Evolutionary conservation across 2,329 filamentous ascomycete species (phyloP), one percentile per base, ranked within the genome.

Genomic region (Botryotinia globosa): DNA sequence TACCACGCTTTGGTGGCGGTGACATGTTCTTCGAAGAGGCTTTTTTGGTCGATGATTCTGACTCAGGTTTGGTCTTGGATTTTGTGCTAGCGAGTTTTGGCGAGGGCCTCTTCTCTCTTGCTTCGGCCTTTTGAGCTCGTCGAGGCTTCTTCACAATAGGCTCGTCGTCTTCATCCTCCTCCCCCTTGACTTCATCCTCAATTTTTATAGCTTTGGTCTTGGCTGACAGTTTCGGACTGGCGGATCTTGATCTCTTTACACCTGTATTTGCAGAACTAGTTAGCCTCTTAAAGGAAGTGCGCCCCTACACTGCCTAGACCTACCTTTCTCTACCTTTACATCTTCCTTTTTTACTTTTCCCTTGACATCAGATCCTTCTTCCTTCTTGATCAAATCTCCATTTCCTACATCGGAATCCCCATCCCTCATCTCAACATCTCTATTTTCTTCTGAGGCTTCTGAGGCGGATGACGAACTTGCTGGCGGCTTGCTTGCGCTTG

Each of bases 101-200:
- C 66, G 51, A 58, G 37, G 63, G 9, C 14, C 44, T 72, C 32
- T 42, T 14, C 32, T 81, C 86, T 4, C 88, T 87, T 12, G 87
- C 86, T 67, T 89, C 84, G 20, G 87, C 76, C 69, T 74, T 76
- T 37, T 39, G 54, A 58, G 63, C 72, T 61, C 85, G 84, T 72
- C 82, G 84, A 68, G 83, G 84, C 58, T 75, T 82, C 77, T 83
- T 84, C 74, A 73, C 74, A 74, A 71, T 37, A 20, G 75, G 72
- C 74, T 76, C 76, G 16, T 76, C 74, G 34, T 75, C 74, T 72
- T 68, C 81, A 73, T 73, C 87, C 18, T 88, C 86, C 74, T 89
- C 87, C 8, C 84, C 76, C 69, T 81, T 81, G 62, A 79, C 51
- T 71, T 77, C 80, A 34, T 72, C 73, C 68, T 75, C 75, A 69